Conservation (phyloP, 129 eudicot genomes). For the Artemisia tridentata region DNA sequence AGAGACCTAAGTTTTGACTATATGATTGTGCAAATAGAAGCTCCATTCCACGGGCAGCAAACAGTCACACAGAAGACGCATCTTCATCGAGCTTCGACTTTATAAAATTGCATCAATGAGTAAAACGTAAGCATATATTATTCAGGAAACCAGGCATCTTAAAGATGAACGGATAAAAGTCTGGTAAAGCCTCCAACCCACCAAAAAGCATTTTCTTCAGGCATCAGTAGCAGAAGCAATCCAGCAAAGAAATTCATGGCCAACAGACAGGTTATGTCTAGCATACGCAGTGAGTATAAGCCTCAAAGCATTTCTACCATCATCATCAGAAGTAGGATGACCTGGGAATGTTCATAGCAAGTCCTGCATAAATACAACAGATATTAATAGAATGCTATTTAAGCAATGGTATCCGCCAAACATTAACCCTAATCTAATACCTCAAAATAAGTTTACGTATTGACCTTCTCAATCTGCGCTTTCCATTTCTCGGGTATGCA, state of each 20-base stretch:
- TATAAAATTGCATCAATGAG: not conserved
- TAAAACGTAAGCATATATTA: slow-evolving; percentile 1
- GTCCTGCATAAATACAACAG: slow-evolving; percentile 45
- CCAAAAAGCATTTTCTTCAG: slow-evolving; percentile 99
- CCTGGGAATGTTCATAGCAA: slow-evolving; percentile 96
- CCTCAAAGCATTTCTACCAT: slow-evolving; percentile 92
- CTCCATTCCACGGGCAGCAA: too few relatives aligned
- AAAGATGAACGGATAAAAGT: not conserved
- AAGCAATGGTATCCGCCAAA: not conserved
- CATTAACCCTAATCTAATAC: not conserved
- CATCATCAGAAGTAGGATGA: slow-evolving; percentile 95
- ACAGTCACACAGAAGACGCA: too few relatives aligned
- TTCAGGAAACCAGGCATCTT: slow-evolving; percentile 7
- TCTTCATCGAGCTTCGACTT: not conserved
- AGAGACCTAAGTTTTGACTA: too few relatives aligned
- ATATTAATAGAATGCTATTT: not conserved
- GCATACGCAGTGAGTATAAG: slow-evolving; percentile 98
- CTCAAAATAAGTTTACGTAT: slow-evolving; percentile 10
- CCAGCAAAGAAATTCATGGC: slow-evolving; percentile 99
- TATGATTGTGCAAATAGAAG: too few relatives aligned
- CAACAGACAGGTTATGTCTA: slow-evolving; percentile 91
- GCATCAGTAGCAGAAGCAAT: slow-evolving; percentile 88
- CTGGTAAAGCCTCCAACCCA: slow-evolving; percentile 38
- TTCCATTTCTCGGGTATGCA: slow-evolving; percentile 79
- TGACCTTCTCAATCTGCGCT: slow-evolving; percentile 97